Base-by-base conservation (phyloP, 371 early-diverging fungal species). In the Sporodiniella umbellata region DNA sequence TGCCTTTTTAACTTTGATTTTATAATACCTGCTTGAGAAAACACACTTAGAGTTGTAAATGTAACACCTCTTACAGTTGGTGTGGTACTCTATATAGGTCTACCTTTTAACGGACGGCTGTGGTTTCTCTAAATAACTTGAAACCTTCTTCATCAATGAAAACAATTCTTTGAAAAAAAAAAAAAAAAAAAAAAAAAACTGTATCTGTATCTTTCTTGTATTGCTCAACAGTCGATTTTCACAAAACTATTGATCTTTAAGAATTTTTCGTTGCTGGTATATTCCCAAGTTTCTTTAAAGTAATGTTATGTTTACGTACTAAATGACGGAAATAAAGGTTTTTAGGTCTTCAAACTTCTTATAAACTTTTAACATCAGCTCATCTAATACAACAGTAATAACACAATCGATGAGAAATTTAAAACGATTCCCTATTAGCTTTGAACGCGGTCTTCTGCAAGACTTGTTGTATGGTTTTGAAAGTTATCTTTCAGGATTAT, bases 211-310 rank as follows among this genome's bases (percentile, higher is more conserved):
- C n/a, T n/a, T 50, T 49, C 56, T 55, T 55, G 48, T 49, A 55
- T 43, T 55, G 49, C 48, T 48, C 56, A 55, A 54, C 44, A 54
- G 49, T 55, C 38, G 56, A 43, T 43, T 54, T 53, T 54, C 33
- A 48, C 42, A 54, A 54, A 48, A 43, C 54, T 49, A 49, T 55
- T 48, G 49, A 48, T 55, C 56, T 55, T 48, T 55, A 44, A 45
- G 45, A 49, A 55, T 55, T 55, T 49, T 49, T 55, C 42, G 56
- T 49, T 55, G 56, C 56, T 49, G 56, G 56, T 55, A 55, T 55
- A 42, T 54, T 55, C 44, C 49, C 49, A 49, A 55, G 45, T 45
- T 55, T 54, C 43, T 54, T 54, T 44, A 55, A 55, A 48, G 56
- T 55, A 49, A 55, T 55, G 26, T 48, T 55, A 55, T 55, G 56